Evolutionary conservation across 192 early-diverging fungal species (phyloP), one percentile per base, ranked within the genome.

Genomic region (Entomortierella parvispora): DNA sequence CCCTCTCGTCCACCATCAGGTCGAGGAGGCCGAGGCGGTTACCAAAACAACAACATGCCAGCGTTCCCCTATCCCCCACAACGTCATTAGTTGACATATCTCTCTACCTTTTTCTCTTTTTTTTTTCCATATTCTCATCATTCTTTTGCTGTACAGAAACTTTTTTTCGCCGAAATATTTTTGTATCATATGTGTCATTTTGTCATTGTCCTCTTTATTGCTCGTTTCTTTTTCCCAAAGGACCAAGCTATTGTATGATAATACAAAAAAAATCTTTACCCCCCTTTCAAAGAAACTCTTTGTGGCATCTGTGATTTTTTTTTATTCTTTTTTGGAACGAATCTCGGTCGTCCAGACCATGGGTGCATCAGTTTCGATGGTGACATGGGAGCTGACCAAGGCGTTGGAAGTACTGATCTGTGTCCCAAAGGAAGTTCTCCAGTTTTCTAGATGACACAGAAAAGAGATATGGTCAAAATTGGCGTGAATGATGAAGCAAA

Each of bases 341-440:
- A 94, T 59, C 68, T 95, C 92, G 18, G 88, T 85, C 0, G 94
- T 96, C 94, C 94, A 97, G 4, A 94, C 85, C 6, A 97, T 82
- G 3, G 92, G 89, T 2, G 76, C 57, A 40, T 92, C 83, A 8
- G 93, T 94, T 47, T 90, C 84, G 15, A 97, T 79, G 28, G 65
- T 80, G 26, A 96, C 79, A 7, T 82, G 63, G 29, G 84, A 64
- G 15, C 55, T 64, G 14, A 84, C 89, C 45, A 96, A 84, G 11
- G 85, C 81, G 75, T 97, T 97, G 18, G 94, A 96, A 5, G 94
- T 93, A 76, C 93, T 95, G 66, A 97, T 84, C 59, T 94, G 82
- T 3, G 82, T 85, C n/a, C 90, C 90, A 65, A 96, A 95, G 18
- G 87, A 81, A 10, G 88, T 69, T 32, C 49, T 81, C 72, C 48